These are phyloP conservation scores for Isoetes engelmannii DNA, from an alignment of 83 land plant species.

Conservation along the genomic window DNA sequence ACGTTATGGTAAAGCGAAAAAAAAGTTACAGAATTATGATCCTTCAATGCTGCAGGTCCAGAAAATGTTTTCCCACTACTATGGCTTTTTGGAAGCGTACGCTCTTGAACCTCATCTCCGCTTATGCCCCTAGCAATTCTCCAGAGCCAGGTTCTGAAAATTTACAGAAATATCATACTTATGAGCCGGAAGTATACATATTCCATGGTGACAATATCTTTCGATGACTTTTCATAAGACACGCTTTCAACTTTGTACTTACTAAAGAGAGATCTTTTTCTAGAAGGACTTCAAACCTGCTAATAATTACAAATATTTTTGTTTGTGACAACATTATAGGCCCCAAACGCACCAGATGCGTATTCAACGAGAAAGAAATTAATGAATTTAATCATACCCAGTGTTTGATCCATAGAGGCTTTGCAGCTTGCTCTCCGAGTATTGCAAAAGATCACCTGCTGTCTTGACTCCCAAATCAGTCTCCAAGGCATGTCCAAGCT, in stretches of 20 bases:
- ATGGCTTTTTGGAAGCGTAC: conserved; percentile 95
- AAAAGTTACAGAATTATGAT: conserved; percentile 50
- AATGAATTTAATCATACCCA: conserved; percentile 75
- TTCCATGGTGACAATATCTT: too few species aligned
- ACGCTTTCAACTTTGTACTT: too few species aligned
- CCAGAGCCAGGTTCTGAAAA: conserved; percentile 87
- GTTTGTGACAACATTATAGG: too few species aligned
- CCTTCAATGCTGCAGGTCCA: conserved; percentile 74
- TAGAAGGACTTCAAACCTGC: too few species aligned
- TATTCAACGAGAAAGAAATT: too few species aligned
- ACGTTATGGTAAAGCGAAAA: too few species aligned
- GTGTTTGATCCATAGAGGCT: conserved; percentile 81
- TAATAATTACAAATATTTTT: too few species aligned
- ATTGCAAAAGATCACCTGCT: conserved; percentile 82
- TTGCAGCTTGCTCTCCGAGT: conserved; percentile 66
- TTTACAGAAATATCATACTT: too few species aligned
- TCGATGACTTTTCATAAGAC: too few species aligned
- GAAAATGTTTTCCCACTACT: conserved; percentile 95
- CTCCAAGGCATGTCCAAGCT: conserved; percentile 76
- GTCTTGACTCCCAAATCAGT: conserved; percentile 67
- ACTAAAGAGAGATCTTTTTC: too few species aligned
- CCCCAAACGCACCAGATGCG: too few species aligned
- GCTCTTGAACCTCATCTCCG: conserved; percentile 87
- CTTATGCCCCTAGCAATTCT: conserved; percentile 81
- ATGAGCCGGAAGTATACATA: too few species aligned